A percentile compares a stretch with the other conserved stretches of the same genome.
Conservation (phyloP, 345 rosid genomes). For the Arabidopsis suecica region DNA sequence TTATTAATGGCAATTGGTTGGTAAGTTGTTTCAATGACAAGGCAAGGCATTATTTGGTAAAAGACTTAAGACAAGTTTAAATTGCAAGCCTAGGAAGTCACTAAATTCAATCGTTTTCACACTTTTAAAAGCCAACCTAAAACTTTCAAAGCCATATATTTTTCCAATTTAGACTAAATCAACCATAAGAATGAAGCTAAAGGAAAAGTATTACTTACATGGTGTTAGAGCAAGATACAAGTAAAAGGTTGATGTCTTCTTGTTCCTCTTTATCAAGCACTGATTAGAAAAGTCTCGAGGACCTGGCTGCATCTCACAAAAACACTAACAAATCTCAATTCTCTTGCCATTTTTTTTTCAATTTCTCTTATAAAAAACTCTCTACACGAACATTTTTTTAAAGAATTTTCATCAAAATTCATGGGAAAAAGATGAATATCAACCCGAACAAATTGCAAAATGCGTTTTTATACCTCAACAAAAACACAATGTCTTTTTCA, state of each 20-base stretch:
- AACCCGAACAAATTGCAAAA: no score
- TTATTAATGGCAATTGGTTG: slow-evolving; percentile 26
- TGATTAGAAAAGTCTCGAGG: slow-evolving; percentile 70
- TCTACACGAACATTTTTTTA: no score
- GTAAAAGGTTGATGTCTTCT: slow-evolving; percentile 75
- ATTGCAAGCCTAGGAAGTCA: slow-evolving; percentile 28
- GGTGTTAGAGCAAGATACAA: slow-evolving; percentile 73
- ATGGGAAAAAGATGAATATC: no score
- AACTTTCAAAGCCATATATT: slow-evolving; percentile 34
- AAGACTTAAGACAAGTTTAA: slow-evolving; percentile 48
- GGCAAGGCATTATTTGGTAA: slow-evolving; percentile 20
- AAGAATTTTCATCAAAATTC: no score
- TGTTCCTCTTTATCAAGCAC: slow-evolving; percentile 76
- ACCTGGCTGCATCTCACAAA: slow-evolving; percentile 66
- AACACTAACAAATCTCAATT: slow-evolving; percentile 21
- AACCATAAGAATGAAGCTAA: slow-evolving; percentile 5
- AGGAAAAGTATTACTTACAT: slow-evolving; percentile 50
- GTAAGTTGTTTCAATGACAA: slow-evolving; percentile 33
- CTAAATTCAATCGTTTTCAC: slow-evolving; percentile 18
- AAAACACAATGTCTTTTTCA: no score
- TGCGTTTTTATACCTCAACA: no score
- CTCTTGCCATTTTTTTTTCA: slow-evolving; percentile 2
- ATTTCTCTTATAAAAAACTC: no score
- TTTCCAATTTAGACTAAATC: slow-evolving; percentile 44
- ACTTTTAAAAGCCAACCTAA: slow-evolving; percentile 17